Evolutionary conservation across 2,329 filamentous ascomycete genomes (phyloP), one percentile per base, ranked within the genome.

Genomic region (Escovopsis sp.): DNA sequence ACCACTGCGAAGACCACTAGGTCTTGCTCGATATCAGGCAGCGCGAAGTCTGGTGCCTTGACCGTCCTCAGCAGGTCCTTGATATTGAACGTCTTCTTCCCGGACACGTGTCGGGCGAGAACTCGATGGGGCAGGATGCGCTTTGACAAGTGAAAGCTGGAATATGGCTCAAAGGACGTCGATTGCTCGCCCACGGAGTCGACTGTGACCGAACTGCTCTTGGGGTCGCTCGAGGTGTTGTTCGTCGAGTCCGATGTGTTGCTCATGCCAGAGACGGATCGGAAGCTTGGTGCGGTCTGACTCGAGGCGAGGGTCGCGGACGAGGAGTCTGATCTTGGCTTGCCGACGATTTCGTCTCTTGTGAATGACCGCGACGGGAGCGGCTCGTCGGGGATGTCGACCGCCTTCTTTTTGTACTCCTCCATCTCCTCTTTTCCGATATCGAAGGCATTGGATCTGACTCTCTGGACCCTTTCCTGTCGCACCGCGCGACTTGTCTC

Each of bases 1-100:
- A 98, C 74, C 45, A 95, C 80, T 8, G 78, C 91, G 53, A 96
- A 80, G 2, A 96, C 75, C 7, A 98, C 86, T 54, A 88, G 83
- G 59, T 98, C 89, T 42, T 83, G 78, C 54, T 95, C 86, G 41
- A 87, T 70, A 45, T 82, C 77, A 0, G 93, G 88, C 0, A 89
- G 72, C 33, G 83, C 75, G 57, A 85, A 98, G 30, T 83, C 73
- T 0, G 91, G 91, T 1, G 79, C 77, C 60, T 88, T 94, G 48
- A 98, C 79, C 11, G 75, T 73, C 52, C 79, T 81, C 10, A 96
- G 67, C 4, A 98, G 68, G 49, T 93, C 83, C 6, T 89, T 84
- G 47, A 98, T 72, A 1, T 73, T 73, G 51, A 87, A 82, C 3
- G 82, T 69, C 41, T 82, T 85, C 59, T 91, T 94, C 32, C 77